Base-by-base conservation (phyloP, 768 basidiomycete genomes). In the Mycena albidolilacea region DNA sequence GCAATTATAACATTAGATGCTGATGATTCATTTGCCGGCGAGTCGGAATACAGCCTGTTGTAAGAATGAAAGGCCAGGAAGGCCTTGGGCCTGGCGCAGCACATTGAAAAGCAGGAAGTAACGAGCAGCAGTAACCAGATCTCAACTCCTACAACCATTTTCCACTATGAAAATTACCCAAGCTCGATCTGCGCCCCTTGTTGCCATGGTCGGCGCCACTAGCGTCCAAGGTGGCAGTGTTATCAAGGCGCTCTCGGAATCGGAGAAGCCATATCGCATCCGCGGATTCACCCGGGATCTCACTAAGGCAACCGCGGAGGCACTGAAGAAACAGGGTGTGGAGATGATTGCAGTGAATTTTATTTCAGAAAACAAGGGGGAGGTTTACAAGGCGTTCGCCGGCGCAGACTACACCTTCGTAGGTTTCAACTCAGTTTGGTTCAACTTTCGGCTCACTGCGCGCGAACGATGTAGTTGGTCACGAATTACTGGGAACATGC, bases 211-310 rank as follows among this genome's bases (percentile, higher is more conserved):
- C 39, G 71, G 71, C 39, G 70, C 64, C 2, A 66, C 64, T 8
- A 60, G 71, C 21, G n/a, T 17, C 21, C 71, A 72, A 44, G 67
- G 72, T 30, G 67, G 67, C 19, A 73, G 72, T 43, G 72, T 73
- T 21, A 64, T 73, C 55, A 68, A 60, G 19, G 67, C 67, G 10
- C 72, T 73, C n/a, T 62, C 30, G 9, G 72, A 68, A 44, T 73
- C 72, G n/a, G 62, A 69, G 62, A 64, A 37, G 46, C 43, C 50
- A 7, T 73, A 73, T 23, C 72, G 72, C 57, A 39, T 73, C 39
- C 72, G 67, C 11, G 67, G 48, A 2, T 69, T 64, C 23, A 69
- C 72, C 5, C n/a, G 71, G n/a, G 70, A 66, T 48, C 46, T 44
- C 1, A 44, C 48, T 0, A 67, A 67, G 38, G 10, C 64, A 7